phyloP scores from a whole-genome alignment of 2,329 filamentous ascomycete species.

The Intubia oerlemansii region DNA sequence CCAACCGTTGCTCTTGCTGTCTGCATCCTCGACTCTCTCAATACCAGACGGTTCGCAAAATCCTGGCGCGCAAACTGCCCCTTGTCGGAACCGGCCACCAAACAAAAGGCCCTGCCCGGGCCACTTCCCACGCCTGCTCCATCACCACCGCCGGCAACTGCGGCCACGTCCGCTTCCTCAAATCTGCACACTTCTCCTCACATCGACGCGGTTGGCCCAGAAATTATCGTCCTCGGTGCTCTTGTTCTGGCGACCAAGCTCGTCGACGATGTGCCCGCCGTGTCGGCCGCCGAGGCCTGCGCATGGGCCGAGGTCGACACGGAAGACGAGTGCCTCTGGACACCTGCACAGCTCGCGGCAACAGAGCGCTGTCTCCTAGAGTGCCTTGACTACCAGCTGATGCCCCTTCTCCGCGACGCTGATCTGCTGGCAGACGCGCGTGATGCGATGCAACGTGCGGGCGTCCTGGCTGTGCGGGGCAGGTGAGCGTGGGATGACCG shows the following conservation, averaged over 20 bases:
- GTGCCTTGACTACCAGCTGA: constrained; percentile 38
- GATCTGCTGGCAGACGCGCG: constrained; percentile 35
- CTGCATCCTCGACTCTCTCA: constrained; percentile 44
- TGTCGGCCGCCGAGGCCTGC: constrained; percentile 22
- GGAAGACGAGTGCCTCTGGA: constrained; percentile 23
- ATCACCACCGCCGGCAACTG: not conserved
- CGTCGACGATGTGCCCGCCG: constrained; percentile 31
- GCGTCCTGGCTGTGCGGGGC: constrained; percentile 8
- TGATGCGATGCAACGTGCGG: constrained; percentile 42
- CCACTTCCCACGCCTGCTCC: constrained; percentile 16
- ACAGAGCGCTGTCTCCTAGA: constrained; percentile 44
- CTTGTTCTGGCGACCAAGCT: constrained; percentile 46
- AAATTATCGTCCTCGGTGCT: constrained; percentile 40
- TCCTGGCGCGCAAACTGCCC: constrained; percentile 40
- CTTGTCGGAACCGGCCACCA: constrained; percentile 11
- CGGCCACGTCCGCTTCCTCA: constrained; percentile 12
- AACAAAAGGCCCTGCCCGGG: not conserved
- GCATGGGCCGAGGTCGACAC: not conserved
- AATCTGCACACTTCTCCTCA: constrained; percentile 15
- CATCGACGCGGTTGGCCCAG: constrained; percentile 39
- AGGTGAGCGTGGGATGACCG: no score
- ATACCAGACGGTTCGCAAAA: constrained; percentile 38
- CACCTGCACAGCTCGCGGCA: constrained; percentile 37
- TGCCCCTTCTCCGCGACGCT: constrained; percentile 36
- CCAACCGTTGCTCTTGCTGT: constrained; percentile 42